A percentile compares a stretch with the other conserved stretches of the same genome.
phyloP scores from a whole-genome alignment of 768 basidiomycete genomes.

The Podaxis sp. region DNA sequence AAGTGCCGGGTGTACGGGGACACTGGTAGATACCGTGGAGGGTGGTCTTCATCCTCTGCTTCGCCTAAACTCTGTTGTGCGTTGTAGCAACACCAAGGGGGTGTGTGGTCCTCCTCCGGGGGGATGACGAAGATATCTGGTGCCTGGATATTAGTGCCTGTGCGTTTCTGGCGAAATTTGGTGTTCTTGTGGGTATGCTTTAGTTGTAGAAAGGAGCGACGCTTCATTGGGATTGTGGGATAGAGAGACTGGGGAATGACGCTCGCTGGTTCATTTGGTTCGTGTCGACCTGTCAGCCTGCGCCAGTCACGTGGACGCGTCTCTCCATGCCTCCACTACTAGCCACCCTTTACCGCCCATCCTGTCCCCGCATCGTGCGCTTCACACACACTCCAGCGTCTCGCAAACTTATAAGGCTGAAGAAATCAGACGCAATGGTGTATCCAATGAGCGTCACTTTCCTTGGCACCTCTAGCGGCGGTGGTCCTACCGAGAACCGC shows the following conservation, averaged over 20 bases:
- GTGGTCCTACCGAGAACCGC: slow-evolving; percentile 68
- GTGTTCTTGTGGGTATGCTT: not conserved
- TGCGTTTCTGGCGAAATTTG: not conserved
- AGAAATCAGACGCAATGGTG: slow-evolving; percentile 20
- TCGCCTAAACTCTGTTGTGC: slow-evolving; percentile 28
- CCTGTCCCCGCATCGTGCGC: not conserved
- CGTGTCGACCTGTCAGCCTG: slow-evolving; percentile 19
- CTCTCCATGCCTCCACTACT: not conserved
- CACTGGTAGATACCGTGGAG: not conserved
- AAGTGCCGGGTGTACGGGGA: slow-evolving; percentile 13
- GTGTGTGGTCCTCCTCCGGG: slow-evolving; percentile 53
- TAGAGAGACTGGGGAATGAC: slow-evolving; percentile 1
- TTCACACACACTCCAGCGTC: not conserved
- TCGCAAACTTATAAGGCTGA: not conserved
- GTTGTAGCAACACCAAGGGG: slow-evolving; percentile 55
- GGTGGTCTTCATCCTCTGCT: slow-evolving; percentile 15
- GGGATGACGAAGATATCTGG: slow-evolving; percentile 54
- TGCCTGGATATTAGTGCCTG: slow-evolving; percentile 22
- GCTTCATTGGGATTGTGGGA: slow-evolving; percentile 4
- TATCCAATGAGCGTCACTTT: slow-evolving; percentile 54
- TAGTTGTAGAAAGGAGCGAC: slow-evolving; percentile 9
- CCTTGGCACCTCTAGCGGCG: slow-evolving; percentile 73
- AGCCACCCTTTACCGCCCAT: not conserved
- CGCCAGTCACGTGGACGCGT: slow-evolving; percentile 26
- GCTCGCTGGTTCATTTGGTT: not conserved